Percentiles rank a stretch among this genome's conserved stretches.
Evolutionary conservation across 306 rosid genomes (phyloP).

Genomic region (Trichosanthes cucumerina): DNA sequence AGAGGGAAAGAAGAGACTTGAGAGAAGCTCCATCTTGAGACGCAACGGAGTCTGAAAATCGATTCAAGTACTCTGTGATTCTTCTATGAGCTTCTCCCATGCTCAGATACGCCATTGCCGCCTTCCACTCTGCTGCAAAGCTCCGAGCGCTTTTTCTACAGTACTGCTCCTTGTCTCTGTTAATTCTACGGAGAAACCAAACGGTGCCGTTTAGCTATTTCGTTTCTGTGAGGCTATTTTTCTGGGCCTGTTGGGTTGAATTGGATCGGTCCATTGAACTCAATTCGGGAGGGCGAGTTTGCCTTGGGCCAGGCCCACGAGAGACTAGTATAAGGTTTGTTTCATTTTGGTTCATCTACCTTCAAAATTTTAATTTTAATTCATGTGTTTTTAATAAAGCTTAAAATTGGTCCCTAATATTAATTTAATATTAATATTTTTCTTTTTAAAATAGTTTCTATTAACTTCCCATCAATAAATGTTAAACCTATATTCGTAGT

Average conservation of each 20-base stretch:
- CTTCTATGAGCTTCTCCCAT: slow-evolving; percentile 92
- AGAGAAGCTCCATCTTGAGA: slow-evolving; percentile 64
- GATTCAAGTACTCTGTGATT: slow-evolving; percentile 63
- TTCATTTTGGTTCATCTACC: no score
- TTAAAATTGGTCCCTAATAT: no score
- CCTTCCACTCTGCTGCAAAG: background rate
- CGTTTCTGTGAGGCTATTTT: background rate
- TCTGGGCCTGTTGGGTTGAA: background rate
- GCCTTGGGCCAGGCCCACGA: background rate
- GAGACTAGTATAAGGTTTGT: no score
- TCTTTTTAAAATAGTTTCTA: no score
- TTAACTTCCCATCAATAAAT: no score
- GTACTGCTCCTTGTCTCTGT: background rate
- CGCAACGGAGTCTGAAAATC: slow-evolving; percentile 60
- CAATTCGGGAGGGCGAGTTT: background rate
- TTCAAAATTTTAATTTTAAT: no score
- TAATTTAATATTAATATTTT: no score
- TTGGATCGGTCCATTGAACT: background rate
- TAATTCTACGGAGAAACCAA: background rate
- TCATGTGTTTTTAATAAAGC: no score
- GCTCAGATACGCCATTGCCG: slow-evolving; percentile 64
- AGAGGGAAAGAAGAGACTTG: slow-evolving; percentile 58
- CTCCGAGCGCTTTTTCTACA: background rate
- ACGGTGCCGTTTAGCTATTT: background rate
- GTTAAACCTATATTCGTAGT: no score